Evolutionary conservation across 2,329 filamentous ascomycete genomes (phyloP), one percentile per base, ranked within the genome.

Genomic region (Fusarium agapanthi): DNA sequence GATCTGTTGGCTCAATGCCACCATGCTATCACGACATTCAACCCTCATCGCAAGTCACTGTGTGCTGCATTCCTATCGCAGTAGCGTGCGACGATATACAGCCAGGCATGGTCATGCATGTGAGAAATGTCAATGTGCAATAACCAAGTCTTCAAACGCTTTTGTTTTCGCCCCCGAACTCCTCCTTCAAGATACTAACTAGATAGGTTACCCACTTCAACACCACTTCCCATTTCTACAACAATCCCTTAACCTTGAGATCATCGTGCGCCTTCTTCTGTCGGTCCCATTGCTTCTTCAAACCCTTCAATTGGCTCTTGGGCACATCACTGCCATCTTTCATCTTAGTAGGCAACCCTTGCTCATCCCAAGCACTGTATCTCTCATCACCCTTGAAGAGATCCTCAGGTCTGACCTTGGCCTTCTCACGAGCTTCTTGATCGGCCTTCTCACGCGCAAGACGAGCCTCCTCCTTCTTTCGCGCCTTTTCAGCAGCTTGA

Each of bases 211-310:
- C 45, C 45, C 35, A 47, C 37, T 30, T 45, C 50, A 55, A 43
- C 55, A 51, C n/a, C 63, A n/a, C 58, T 24, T 69, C 67, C 26
- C 51, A 32, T 45, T n/a, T 69, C 65, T 69, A 79, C 69, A 76
- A 64, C 58, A 80, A 51, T 54, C 79, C 80, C 72, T 81, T 82
- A 22, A 79, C 79, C 72, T 81, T 82, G 37, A 81, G 71, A 67
- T 91, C 89, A 71, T 95, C 92, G 80, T 95, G 91, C 65, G 89
- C 81, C 87, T 95, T 97, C 87, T 95, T 96, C 85, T 98, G 95
- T 80, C 87, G 91, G 76, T 97, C 93, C 93, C 93, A 97, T 62
- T 94, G 91, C 86, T 98, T 98, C 83, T 87, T 91, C 75, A 97
- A 81, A 85, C 94, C 95, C 87, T 98, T 98, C 56, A 84, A 79